Percentiles rank a stretch among this genome's conserved stretches.
Evolutionary conservation across 2,329 filamentous ascomycete species (phyloP).

Genomic region (Emergomyces orientalis): DNA sequence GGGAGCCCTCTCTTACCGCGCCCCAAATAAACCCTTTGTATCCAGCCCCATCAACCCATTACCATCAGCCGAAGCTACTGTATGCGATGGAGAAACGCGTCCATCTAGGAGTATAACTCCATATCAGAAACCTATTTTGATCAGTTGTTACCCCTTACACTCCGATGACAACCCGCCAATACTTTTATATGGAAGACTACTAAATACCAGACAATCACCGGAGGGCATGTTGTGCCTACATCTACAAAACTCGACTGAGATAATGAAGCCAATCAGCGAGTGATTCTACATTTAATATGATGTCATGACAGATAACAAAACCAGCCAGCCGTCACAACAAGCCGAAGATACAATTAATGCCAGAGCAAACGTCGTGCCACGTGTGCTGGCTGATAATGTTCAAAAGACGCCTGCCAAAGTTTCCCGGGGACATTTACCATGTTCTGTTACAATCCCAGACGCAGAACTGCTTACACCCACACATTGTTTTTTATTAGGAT

Average conservation of each 20-base stretch:
- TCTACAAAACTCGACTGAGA: neutral
- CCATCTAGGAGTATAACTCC: neutral
- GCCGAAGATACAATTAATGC: neutral
- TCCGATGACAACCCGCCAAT: too few species aligned
- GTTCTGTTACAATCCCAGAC: neutral
- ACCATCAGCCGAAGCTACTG: neutral
- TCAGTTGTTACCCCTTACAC: neutral
- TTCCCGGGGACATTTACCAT: neutral
- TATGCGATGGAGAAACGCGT: neutral
- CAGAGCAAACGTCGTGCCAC: neutral
- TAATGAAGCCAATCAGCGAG: neutral
- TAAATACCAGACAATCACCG: neutral
- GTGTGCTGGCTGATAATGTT: neutral
- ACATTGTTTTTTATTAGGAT: neutral
- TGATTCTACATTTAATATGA: neutral
- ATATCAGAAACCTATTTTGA: neutral
- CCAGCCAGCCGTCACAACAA: neutral
- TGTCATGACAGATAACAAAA: neutral
- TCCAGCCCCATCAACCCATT: neutral
- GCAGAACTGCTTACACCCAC: neutral
- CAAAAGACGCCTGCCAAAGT: neutral
- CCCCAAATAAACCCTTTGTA: neutral
- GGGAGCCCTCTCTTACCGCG: neutral
- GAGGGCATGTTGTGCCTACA: neutral
- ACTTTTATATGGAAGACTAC: neutral